phyloP scores from a whole-genome alignment of 306 rosid species.

The Mucuna pruriens region DNA sequence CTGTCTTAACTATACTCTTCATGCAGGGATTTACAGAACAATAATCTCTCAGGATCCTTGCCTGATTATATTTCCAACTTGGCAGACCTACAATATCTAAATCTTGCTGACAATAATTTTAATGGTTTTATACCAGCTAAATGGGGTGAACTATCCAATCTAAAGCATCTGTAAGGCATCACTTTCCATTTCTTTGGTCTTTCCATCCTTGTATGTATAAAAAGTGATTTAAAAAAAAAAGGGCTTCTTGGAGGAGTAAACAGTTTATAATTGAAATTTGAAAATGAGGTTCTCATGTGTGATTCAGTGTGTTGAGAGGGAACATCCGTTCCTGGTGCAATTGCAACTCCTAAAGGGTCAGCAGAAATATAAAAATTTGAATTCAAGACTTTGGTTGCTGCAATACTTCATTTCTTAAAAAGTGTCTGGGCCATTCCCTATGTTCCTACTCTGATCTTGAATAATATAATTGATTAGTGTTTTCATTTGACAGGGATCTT shows the following conservation, averaged over 20 bases:
- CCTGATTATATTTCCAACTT: conserved; percentile 79
- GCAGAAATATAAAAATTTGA: conserved; percentile 45
- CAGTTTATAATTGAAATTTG: neutral
- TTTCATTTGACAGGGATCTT: conserved; percentile 71
- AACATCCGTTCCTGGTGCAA: conserved; percentile 53
- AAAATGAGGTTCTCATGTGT: conserved; percentile 18
- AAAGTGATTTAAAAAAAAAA: neutral
- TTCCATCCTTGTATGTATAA: conserved; percentile 15
- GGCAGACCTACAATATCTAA: conserved; percentile 74
- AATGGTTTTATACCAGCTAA: conserved; percentile 65
- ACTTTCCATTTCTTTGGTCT: conserved; percentile 34
- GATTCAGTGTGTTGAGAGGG: conserved; percentile 55
- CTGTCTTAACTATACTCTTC: conserved; percentile 1
- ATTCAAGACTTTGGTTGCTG: neutral
- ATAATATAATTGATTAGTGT: conserved; percentile 26
- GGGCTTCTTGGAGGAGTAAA: conserved; percentile 7
- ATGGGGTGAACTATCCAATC: conserved; percentile 74
- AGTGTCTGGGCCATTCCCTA: neutral
- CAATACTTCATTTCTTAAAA: conserved; percentile 28
- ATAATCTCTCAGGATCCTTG: conserved; percentile 67
- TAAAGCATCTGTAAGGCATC: conserved; percentile 80
- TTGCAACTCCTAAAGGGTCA: conserved; percentile 50
- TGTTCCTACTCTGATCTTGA: conserved; percentile 24
- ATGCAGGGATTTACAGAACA: conserved; percentile 85
- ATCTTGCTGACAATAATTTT: conserved; percentile 76